Percentiles rank a stretch among this genome's conserved stretches.
Evolutionary conservation across 2,329 filamentous ascomycete genomes (phyloP).

Genomic region (Exophiala calicioides): DNA sequence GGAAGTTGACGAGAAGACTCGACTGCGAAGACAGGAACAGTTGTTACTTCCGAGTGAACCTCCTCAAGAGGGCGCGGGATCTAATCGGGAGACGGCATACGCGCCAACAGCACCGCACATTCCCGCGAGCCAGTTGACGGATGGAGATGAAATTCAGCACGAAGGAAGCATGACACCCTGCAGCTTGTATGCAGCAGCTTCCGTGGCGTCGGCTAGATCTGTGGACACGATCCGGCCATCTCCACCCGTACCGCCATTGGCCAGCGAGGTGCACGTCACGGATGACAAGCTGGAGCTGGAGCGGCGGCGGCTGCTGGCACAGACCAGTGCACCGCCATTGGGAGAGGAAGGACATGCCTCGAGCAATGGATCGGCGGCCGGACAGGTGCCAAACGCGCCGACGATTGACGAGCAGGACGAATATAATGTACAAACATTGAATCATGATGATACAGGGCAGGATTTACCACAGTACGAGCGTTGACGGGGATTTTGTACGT

Average conservation of each 20-base stretch:
- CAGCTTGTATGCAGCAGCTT: slow-evolving; percentile 21
- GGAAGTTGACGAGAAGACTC: slow-evolving; percentile 76
- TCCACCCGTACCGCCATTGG: slow-evolving; percentile 32
- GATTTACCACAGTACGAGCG: slow-evolving; percentile 49
- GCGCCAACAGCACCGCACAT: slow-evolving; percentile 48
- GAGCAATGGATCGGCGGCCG: slow-evolving; percentile 20
- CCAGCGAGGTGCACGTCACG: slow-evolving; percentile 42
- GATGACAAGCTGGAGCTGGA: slow-evolving; percentile 84
- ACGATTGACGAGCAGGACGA: slow-evolving; percentile 60
- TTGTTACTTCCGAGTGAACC: slow-evolving; percentile 80
- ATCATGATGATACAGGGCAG: slow-evolving; percentile 41
- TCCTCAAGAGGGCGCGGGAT: slow-evolving; percentile 54
- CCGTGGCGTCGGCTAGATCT: slow-evolving; percentile 34
- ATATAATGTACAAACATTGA: slow-evolving; percentile 44
- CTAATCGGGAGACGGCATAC: slow-evolving; percentile 38
- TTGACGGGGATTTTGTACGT: no score
- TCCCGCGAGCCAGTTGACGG: slow-evolving; percentile 40
- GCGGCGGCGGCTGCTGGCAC: slow-evolving; percentile 61
- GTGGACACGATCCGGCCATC: slow-evolving; percentile 34
- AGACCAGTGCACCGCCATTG: slow-evolving; percentile 62
- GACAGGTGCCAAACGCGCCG: slow-evolving; percentile 50
- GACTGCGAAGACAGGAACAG: slow-evolving; percentile 73
- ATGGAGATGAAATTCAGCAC: slow-evolving; percentile 42
- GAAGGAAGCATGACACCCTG: slow-evolving; percentile 30
- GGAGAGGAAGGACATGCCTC: slow-evolving; percentile 28